Base-by-base conservation (phyloP, 345 rosid species). In the Brassica carinata region DNA sequence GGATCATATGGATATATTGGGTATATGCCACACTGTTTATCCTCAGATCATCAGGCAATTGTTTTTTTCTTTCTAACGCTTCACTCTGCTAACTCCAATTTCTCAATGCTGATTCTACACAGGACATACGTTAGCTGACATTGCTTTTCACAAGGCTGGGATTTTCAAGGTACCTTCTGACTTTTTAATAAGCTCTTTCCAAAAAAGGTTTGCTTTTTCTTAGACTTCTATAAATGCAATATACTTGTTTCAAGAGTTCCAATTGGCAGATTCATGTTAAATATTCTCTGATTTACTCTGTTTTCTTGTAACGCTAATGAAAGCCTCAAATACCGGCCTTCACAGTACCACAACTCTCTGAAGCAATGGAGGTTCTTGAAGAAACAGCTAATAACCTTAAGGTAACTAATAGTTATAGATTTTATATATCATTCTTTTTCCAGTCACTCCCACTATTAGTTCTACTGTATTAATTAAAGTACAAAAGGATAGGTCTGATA, bases 281-380 rank as follows among this genome's bases (percentile, higher is more conserved):
- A 68, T 77, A 73, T 74, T 74, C 69, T 88, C 88, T 90, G 86
- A 93, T 82, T 79, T 85, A 76, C 74, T 67, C 78, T 89, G 79
- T 70, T 91, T 61, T 88, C 86, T 89, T 91, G 81, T 71, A 77
- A 36, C 85, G 77, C 80, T 87, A 57, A 83, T 88, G 86, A 77
- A 88, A 94, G 98, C 94, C 87, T 85, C 89, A 86, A 85, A 81
- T 90, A 82, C 98, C 98, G 23, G 98, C 96, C 69, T 92, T 88
- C 82, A 88, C 94, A 19, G 93, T 85, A 64, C 87, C 88, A 73
- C 98, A 94, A 83, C 87, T 82, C 64, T 77, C 91, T 77, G 97
- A 92, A 85, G 98, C 98, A 80, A 92, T 92, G 96, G 87, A 85
- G 58, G 92, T 88, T 80, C 89, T 94, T 79, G 82, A 79, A 48